phyloP scores from a whole-genome alignment of 2,329 filamentous ascomycete species.

The Fusarium anguioides region DNA sequence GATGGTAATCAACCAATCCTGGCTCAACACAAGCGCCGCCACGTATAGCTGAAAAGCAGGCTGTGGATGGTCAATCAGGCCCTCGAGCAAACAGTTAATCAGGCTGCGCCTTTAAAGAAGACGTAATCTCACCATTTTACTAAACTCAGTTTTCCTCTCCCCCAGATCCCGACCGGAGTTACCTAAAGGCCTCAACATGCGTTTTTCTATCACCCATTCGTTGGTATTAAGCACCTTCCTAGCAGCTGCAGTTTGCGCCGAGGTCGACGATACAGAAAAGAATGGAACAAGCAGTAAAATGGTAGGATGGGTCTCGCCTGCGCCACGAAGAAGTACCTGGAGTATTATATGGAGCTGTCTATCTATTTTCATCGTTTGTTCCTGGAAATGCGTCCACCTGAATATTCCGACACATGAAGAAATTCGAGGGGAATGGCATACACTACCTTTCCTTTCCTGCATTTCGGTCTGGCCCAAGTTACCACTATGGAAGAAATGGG shows the following conservation, averaged over 20 bases:
- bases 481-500: accelerated
- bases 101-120: accelerated
- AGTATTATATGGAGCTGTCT: background rate
- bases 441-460: accelerated
- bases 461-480: accelerated
- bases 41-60: background rate
- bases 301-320: background rate
- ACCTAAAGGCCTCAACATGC: background rate
- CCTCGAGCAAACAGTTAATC: background rate
- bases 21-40: background rate
- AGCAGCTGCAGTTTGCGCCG: accelerated
- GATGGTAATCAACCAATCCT: background rate
- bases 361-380: background rate
- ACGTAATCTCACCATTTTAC: accelerated
- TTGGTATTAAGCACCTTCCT: background rate
- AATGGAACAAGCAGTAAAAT: background rate
- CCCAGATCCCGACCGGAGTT: background rate
- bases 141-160: accelerated
- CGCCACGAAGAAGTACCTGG: background rate
- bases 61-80: background rate
- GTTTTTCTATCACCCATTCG: accelerated
- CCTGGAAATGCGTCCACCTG: background rate
- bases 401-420: background rate
- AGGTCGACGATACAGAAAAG: background rate
- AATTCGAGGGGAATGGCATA: background rate